Evolutionary conservation across 768 basidiomycete genomes (phyloP), one percentile per base, ranked within the genome.

Genomic region (Leccinellum rugosiceps): DNA sequence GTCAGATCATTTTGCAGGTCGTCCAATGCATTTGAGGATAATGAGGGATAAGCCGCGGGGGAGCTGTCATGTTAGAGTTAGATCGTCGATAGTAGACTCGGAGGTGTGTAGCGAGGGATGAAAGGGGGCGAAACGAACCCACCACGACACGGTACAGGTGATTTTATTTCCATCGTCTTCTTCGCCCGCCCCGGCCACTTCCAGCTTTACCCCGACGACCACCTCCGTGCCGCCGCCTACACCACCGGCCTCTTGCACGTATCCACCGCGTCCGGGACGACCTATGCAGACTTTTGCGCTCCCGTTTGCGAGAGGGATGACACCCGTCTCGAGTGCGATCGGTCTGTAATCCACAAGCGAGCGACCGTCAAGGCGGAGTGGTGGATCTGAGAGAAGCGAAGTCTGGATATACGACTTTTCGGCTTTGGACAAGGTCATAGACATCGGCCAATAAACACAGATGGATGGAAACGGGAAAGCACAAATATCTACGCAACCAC

Each of bases 291-390:
- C 75, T 23, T 82, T 80, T 6, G 90, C 90, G 60, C 91, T 93
- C 6, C 93, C 93, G 58, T 94, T 93, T 19, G 92, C 88, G 6
- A 92, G 80, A 6, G 91, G 89, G 15, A 85, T 84, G 2, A 89
- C 80, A 21, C 88, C 89, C 0, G 90, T 90, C 72, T 91, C 86
- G 28, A 95, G 81, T 8, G 83, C 76, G 21, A 94, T 78, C 0
- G 80, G 73, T 28, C 93, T 80, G 64, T 82, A 94, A 60, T 90
- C 86, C 34, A 78, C 71, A 0, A 88, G 76, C 6, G 75, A 65
- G 19, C 93, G 87, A 1, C 92, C 92, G 68, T 95, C 93, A 4
- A 83, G 78, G 51, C 93, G 87, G n/a, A 85, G 74, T 2, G 91
- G 83, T 2, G 82, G 78, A 47, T 72, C 68, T 1, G 82, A 77